Evolutionary conservation across 371 early-diverging fungal species (phyloP).

Genomic region (Quaeritorhiza haematococci): DNA sequence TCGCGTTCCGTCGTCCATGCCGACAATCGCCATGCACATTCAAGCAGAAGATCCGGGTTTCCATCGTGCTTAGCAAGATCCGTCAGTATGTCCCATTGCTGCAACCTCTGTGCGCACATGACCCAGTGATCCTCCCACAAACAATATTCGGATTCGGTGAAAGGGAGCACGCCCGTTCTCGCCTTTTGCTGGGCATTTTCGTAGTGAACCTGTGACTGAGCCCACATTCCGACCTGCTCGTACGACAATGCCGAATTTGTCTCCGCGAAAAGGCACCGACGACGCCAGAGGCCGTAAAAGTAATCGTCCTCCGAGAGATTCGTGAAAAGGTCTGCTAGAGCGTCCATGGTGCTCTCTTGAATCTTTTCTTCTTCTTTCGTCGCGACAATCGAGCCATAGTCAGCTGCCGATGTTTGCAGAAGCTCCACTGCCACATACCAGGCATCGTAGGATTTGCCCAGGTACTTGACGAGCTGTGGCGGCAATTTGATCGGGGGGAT

Average conservation of each 20-base stretch:
- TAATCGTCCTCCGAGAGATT: slow-evolving; percentile 82
- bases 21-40: slow-evolving; percentile 86
- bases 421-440: slow-evolving; percentile 85
- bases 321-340: slow-evolving; percentile 76
- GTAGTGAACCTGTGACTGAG: slow-evolving; percentile 84
- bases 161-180: slow-evolving; percentile 77
- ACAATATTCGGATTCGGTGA: slow-evolving; percentile 94
- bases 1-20: slow-evolving; percentile 86
- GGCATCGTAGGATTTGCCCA: slow-evolving; percentile 84
- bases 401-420: slow-evolving; percentile 44
- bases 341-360: slow-evolving; percentile 85
- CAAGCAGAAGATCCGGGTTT: slow-evolving; percentile 75
- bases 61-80: slow-evolving; percentile 90
- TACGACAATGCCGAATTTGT: slow-evolving; percentile 94
- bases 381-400: slow-evolving; percentile 10
- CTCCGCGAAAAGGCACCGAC: slow-evolving; percentile 86
- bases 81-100: slow-evolving; percentile 97
- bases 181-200: slow-evolving; percentile 94
- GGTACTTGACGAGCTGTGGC: slow-evolving; percentile 87
- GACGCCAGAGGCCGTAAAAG: slow-evolving; percentile 89
- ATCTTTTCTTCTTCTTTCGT: slow-evolving; percentile 79
- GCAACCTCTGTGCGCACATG: slow-evolving; percentile 82
- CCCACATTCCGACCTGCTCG: slow-evolving; percentile 93
- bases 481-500: slow-evolving; percentile 71
- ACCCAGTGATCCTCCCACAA: slow-evolving; percentile 98